Base-by-base conservation (phyloP, 148 eudicot genomes). In the Cornus controversa region DNA sequence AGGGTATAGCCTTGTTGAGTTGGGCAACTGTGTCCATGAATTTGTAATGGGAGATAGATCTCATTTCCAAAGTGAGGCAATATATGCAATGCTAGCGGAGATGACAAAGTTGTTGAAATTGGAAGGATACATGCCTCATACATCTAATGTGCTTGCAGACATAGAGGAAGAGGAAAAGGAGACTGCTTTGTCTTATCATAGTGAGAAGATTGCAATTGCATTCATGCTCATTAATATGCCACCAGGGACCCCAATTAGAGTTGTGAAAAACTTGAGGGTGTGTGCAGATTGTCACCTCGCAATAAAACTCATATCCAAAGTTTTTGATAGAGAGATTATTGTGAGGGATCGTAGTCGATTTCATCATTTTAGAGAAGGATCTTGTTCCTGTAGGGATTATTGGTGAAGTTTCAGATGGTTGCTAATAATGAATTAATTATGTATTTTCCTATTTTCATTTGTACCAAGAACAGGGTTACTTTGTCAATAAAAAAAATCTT, bases 91-190 rank as follows among this genome's bases (percentile, higher is more conserved):
- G 92, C 71, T 93, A 26, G 75, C 27, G 18, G 90, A 93, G 76
- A 93, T 91, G 71, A 87, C 87, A 4, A 91, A 83, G 83, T 65
- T 80, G 23, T 81, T 93, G 65, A 87, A 87, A 77, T 60, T 81
- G 77, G 88, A 93, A 79, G 98, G 98, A 4, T 93, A 91, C 69
- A 83, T 76, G 29, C 94, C 98, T 71, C 84, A 75, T 29, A 89
- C 90, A 0, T 66, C 75, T 18, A 87, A 89, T 75, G 98, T 93
- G 72, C 89, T 91, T 27, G 92, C 94, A 2, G 96, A 93, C 50
- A 91, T 93, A 72, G 90, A 93, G 82, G 96, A 93, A 25, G 98
- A 93, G 76, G 98, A 93, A 76, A 93, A 91, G 81, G 98, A 93
- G 78, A 89, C 88, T 23, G 94, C 96, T 42, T 79, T 93, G 77